phyloP scores from a whole-genome alignment of 345 rosid genomes.

The Dimocarpus longan region DNA sequence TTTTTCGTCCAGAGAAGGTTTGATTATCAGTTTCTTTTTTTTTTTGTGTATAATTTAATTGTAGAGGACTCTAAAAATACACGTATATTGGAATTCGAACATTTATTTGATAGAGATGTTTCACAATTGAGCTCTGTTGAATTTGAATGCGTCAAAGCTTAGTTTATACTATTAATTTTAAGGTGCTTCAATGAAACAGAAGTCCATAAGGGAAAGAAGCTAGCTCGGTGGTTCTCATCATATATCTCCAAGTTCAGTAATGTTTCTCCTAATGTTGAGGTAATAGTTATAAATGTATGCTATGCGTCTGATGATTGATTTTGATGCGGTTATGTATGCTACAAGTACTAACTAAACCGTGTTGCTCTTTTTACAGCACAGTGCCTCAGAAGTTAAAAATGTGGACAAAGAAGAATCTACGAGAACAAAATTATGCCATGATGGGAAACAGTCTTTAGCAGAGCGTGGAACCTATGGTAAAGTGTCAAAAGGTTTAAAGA shows the following conservation, averaged over 20 bases:
- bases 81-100: not conserved
- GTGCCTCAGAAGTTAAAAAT: constrained; percentile 32
- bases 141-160: not conserved
- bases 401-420: constrained; percentile 32
- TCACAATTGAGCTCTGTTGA: not conserved
- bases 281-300: constrained; percentile 15
- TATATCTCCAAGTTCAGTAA: constrained; percentile 46
- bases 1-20: constrained; percentile 42
- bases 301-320: constrained; percentile 13
- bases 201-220: constrained; percentile 52
- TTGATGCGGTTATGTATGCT: not conserved
- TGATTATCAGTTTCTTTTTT: not conserved
- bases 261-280: constrained; percentile 49
- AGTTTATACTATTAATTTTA: not conserved
- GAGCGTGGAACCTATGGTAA: constrained; percentile 35
- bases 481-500: constrained; percentile 56
- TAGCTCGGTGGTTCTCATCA: constrained; percentile 61
- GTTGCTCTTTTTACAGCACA: constrained; percentile 43
- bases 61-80: constrained; percentile 6
- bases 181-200: constrained; percentile 26
- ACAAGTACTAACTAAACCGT: constrained; percentile 6
- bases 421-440: constrained; percentile 31
- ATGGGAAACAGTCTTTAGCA: constrained; percentile 33
- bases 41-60: not conserved
- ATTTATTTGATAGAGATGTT: not conserved